Evolutionary conservation across 228 moss, liverwort and hornwort genomes (phyloP), one percentile per base, ranked within the genome.

Genomic region (Sphagnum fallax): DNA sequence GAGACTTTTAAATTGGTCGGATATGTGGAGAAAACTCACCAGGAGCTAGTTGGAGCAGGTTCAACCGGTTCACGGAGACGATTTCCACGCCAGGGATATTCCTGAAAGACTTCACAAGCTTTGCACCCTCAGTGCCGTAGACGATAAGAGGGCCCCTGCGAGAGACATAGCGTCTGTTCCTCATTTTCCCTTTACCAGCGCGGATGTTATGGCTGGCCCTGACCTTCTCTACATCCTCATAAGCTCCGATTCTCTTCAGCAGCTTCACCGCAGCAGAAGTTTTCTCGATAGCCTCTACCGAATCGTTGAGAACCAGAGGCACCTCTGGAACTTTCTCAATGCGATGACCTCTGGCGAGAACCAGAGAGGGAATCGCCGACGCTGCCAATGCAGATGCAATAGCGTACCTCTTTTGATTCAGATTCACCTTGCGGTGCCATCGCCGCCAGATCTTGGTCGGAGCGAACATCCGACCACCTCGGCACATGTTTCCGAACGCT

Each of bases 391-490:
- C 91, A 6, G 96, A 96, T 4, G 86, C 93, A 16, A 92, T 90
- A n/a, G 93, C 96, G 18, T 96, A 96, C 79, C 93, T 82, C 85
- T 96, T 96, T 86, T 96, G 96, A 70, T 96, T 96, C 52, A 91
- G 78, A 69, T 96, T 96, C 60, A 96, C 96, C 89, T 91, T 92
- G 49, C 93, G 80, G 69, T 96, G 96, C 96, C 96, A 96, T 5
- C 84, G 86, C 63, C 93, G 88, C 92, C 93, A 96, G 70, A 96
- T 89, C 82, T 96, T 80, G 47, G 93, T 96, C 8, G 96, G 96
- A 10, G 93, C 96, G n/a, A 96, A 96, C 93, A 96, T 96, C 53
- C 93, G 93, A 57, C 96, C 96, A 47, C 96, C 96, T 11, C 96
- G 91, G 70, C 96, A 96, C 93, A 96, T 96, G 59, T 96, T 96